Evolutionary conservation across 768 basidiomycete genomes (phyloP).

Genomic region (Tremella fuciformis): DNA sequence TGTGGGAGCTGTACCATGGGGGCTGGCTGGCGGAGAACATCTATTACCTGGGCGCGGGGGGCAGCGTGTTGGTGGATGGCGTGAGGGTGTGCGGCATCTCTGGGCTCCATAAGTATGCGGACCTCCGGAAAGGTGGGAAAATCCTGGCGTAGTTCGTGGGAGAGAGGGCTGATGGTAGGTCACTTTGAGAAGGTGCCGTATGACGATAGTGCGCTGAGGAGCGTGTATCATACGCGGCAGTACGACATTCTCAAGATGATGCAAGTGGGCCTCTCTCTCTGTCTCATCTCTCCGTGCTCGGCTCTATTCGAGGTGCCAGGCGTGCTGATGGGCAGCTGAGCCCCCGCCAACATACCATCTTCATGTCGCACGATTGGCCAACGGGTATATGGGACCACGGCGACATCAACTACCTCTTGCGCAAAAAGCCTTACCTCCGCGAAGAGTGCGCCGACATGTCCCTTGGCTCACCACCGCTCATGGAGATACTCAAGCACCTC

Average conservation of each 20-base stretch:
- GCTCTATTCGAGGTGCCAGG: neutral
- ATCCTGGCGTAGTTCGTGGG: neutral
- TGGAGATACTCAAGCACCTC: slow-evolving; percentile 68
- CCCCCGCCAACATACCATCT: slow-evolving; percentile 56
- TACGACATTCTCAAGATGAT: slow-evolving; percentile 77
- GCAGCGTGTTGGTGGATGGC: slow-evolving; percentile 82
- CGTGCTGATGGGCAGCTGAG: slow-evolving; percentile 26
- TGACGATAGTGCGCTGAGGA: slow-evolving; percentile 66
- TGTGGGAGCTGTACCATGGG: slow-evolving; percentile 97
- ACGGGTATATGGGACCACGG: slow-evolving; percentile 77
- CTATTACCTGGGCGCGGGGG: slow-evolving; percentile 90
- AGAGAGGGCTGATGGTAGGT: slow-evolving; percentile 51
- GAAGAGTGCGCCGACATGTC: slow-evolving; percentile 64
- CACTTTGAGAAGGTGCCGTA: slow-evolving; percentile 82
- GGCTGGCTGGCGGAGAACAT: slow-evolving; percentile 97
- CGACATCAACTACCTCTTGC: slow-evolving; percentile 63
- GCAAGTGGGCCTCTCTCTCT: slow-evolving; percentile 49
- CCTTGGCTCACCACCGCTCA: slow-evolving; percentile 83
- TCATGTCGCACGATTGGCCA: slow-evolving; percentile 98
- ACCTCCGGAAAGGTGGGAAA: slow-evolving; percentile 63
- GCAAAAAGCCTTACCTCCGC: slow-evolving; percentile 73
- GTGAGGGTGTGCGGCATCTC: slow-evolving; percentile 84
- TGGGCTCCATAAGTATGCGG: slow-evolving; percentile 79
- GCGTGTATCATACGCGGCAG: slow-evolving; percentile 86
- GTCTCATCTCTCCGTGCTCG: neutral